phyloP scores from a whole-genome alignment of 208 protist genomes.

The Tetramitus jugosus region DNA sequence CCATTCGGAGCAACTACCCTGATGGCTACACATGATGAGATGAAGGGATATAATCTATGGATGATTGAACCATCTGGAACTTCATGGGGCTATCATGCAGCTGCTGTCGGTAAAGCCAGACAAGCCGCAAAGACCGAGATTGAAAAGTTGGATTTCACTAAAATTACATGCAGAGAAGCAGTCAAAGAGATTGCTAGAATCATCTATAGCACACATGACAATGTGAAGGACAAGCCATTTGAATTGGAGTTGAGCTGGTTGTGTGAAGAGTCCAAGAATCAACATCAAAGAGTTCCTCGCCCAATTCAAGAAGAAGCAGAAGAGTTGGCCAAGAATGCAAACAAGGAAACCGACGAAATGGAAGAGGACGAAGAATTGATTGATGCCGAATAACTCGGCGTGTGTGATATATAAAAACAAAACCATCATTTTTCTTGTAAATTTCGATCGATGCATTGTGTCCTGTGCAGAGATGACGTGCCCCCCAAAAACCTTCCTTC shows the following conservation, averaged over 20 bases:
- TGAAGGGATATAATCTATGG: conserved; percentile 88
- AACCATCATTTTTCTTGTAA: no score
- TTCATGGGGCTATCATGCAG: conserved; percentile 77
- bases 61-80: conserved; percentile 90
- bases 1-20: conserved; percentile 91
- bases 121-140: conserved; percentile 94
- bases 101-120: conserved; percentile 94
- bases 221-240: conserved; percentile 87
- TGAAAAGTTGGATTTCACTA: conserved; percentile 90
- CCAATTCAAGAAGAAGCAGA: background rate
- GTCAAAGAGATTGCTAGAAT: conserved; percentile 86
- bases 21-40: conserved; percentile 79
- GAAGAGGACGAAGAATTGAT: conserved; percentile 20
- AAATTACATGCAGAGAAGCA: conserved; percentile 81
- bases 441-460: no score
- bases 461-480: no score
- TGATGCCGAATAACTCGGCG: no score
- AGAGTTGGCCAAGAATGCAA: background rate
- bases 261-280: conserved; percentile 58
- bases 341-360: background rate
- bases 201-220: conserved; percentile 57
- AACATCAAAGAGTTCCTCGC: background rate
- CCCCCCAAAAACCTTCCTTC: no score
- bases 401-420: no score
- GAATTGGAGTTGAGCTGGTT: conserved; percentile 94